Base-by-base conservation (phyloP, 176 grass and related monocot genomes). In the Cenchrus americanus region DNA sequence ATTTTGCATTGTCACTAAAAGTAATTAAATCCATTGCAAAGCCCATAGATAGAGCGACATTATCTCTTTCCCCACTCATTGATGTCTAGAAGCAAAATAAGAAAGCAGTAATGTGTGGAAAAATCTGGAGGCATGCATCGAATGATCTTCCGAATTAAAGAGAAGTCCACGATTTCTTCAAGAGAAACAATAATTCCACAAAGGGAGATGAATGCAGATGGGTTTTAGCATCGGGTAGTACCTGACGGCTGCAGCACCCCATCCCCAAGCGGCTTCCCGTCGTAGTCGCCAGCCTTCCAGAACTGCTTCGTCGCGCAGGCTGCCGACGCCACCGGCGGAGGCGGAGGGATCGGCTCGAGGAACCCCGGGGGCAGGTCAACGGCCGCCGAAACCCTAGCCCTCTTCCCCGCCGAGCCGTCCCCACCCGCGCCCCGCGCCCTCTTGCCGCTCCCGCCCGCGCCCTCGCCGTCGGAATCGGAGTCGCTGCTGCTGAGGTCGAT, bases 201-300 rank as follows among this genome's bases (percentile, higher is more conserved):
- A 30, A 58, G 80, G 12, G 14, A 32, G 42, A 8, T 11, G 73
- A 59, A 52, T 43, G 18, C 10, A 69, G 6, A 67, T 32, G 71
- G 5, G 13, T 23, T 44, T 60, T 62, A 26, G 14, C 7, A 19
- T 53, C 21, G 73, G 40, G 27, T 3, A 43, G 21, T 81, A 98
- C 96, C 91, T 10, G 89, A 69, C 37, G 64, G 40, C 26, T 69
- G 89, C 68, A 58, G 58, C 52, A 58, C 69, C 40, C 32, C 62
- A 73, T 47, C 49, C 42, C 70, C 76, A 32, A 66, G 60, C 10
- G 73, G 77, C 22, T 74, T 92, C 76, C 85, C 93, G 52, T 91
- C 89, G 66, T 80, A 94, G 60, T 99, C 96, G 69, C 96, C 96
- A 4, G 91, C 93, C 89, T 99, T 99, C 93, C 96, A 99, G 71